These are phyloP conservation scores for Penicillium bovifimosum DNA, from an alignment of 495 filamentous ascomycete species.

Conservation along the genomic window DNA sequence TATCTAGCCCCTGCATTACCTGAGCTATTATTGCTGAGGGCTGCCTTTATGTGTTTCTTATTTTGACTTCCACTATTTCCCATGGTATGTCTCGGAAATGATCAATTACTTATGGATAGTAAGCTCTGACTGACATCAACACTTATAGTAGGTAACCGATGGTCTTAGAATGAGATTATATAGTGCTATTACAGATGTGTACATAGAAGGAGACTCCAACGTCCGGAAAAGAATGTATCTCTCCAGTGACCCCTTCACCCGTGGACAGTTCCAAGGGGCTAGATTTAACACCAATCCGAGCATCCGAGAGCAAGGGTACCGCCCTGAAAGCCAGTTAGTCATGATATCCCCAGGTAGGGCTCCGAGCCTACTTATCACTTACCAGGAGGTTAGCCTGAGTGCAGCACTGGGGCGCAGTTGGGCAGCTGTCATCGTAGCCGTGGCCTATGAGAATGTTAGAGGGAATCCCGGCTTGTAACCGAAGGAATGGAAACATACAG, in stretches of 20 bases:
- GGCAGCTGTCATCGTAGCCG: slow-evolving; percentile 22
- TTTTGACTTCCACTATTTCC: too few relatives aligned
- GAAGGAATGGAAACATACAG: slow-evolving; percentile 20
- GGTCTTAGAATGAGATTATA: slow-evolving; percentile 18
- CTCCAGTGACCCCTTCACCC: not conserved
- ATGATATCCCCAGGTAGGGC: too few relatives aligned
- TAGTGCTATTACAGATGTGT: not conserved
- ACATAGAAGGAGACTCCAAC: not conserved
- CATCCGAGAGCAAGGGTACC: slow-evolving; percentile 5
- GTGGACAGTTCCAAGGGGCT: not conserved
- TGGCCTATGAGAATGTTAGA: slow-evolving; percentile 21
- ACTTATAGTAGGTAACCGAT: too few relatives aligned
- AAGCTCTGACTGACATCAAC: too few relatives aligned
- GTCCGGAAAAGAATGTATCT: not conserved
- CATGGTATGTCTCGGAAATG: too few relatives aligned
- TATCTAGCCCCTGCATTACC: too few relatives aligned
- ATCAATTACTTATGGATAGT: too few relatives aligned
- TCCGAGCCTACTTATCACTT: slow-evolving; percentile 2
- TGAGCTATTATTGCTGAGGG: too few relatives aligned
- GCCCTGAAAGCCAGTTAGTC: not conserved
- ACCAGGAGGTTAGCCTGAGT: slow-evolving; percentile 34
- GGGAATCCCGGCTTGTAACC: not conserved
- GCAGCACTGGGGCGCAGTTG: slow-evolving; percentile 28
- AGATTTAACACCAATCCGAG: not conserved
- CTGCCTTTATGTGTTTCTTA: too few relatives aligned